Conservation (phyloP, 2,329 filamentous ascomycete species). For the Celoporthe dispersa region DNA sequence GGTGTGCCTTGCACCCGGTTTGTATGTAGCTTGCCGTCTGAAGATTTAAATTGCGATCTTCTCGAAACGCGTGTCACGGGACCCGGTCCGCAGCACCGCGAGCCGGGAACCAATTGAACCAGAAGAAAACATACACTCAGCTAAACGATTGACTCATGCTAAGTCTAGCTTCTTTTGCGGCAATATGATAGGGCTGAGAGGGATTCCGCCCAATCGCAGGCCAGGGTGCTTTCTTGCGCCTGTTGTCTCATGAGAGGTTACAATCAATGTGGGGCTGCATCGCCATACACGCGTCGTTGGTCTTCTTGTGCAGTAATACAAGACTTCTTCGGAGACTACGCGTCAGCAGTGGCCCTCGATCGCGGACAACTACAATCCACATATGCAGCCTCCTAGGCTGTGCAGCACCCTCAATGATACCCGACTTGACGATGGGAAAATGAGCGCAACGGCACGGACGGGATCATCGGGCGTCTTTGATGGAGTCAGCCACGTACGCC, state of each 20-base stretch:
- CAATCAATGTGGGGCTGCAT: not conserved
- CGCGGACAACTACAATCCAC: not conserved
- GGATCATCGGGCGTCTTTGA: not conserved
- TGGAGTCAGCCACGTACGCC: not conserved
- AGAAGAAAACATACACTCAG: not conserved
- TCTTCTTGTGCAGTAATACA: not conserved
- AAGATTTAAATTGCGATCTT: not conserved
- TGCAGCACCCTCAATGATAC: not conserved
- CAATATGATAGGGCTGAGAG: not conserved
- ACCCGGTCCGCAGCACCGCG: not conserved
- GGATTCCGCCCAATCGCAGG: not conserved
- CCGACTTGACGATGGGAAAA: not conserved
- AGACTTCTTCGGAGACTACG: not conserved
- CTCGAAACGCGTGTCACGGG: not conserved
- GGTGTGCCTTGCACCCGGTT: not conserved
- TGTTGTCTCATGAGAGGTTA: not conserved
- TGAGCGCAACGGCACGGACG: not conserved
- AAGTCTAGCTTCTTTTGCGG: not conserved
- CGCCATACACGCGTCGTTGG: not conserved
- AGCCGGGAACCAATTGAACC: not conserved
- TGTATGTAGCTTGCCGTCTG: not conserved
- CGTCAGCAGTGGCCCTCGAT: not conserved
- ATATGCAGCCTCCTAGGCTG: not conserved
- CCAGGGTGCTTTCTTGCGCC: not conserved
- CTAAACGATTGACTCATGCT: not conserved